Percentiles rank a stretch among this genome's conserved stretches.
phyloP scores from a whole-genome alignment of 2,329 filamentous ascomycete genomes.

The Elsinoe necatrix region DNA sequence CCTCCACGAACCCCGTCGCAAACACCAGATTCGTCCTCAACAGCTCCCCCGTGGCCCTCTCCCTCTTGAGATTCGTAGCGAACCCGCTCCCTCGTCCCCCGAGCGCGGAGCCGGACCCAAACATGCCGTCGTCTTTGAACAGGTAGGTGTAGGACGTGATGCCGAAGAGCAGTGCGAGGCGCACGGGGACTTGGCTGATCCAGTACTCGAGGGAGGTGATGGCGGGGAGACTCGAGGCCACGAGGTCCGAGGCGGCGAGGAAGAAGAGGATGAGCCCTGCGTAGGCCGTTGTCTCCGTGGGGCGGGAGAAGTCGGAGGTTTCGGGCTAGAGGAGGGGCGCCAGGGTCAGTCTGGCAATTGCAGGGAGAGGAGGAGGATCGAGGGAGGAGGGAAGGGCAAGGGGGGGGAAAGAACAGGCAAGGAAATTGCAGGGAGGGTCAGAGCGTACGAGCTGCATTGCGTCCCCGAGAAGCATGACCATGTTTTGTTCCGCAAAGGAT shows the following conservation, averaged over 20 bases:
- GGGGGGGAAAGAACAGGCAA: background rate
- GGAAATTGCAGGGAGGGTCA: background rate
- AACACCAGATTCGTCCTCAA: slow-evolving; percentile 81
- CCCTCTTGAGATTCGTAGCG: slow-evolving; percentile 17
- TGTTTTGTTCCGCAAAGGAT: slow-evolving; percentile 65
- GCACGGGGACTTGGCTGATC: slow-evolving; percentile 51
- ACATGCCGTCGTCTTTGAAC: slow-evolving; percentile 47
- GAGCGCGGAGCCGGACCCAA: slow-evolving; percentile 25
- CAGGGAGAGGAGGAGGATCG: slow-evolving; percentile 8
- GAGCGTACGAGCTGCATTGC: slow-evolving; percentile 66
- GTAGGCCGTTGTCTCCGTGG: slow-evolving; percentile 59
- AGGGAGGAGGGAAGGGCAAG: background rate
- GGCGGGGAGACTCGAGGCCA: slow-evolving; percentile 38
- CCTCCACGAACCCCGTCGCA: slow-evolving; percentile 74
- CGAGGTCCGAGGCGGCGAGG: slow-evolving; percentile 41
- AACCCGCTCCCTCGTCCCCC: slow-evolving; percentile 19
- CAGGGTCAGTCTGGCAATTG: background rate
- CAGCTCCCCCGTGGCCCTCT: slow-evolving; percentile 42
- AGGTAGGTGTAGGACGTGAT: slow-evolving; percentile 58
- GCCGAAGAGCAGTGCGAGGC: slow-evolving; percentile 53
- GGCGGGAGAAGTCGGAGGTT: slow-evolving; percentile 57
- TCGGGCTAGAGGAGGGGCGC: slow-evolving; percentile 45
- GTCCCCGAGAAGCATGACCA: slow-evolving; percentile 75
- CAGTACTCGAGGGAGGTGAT: slow-evolving; percentile 39
- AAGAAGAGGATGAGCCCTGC: slow-evolving; percentile 63